Conservation (phyloP, 2,329 filamentous ascomycete genomes). For the Exophiala spinifera region DNA sequence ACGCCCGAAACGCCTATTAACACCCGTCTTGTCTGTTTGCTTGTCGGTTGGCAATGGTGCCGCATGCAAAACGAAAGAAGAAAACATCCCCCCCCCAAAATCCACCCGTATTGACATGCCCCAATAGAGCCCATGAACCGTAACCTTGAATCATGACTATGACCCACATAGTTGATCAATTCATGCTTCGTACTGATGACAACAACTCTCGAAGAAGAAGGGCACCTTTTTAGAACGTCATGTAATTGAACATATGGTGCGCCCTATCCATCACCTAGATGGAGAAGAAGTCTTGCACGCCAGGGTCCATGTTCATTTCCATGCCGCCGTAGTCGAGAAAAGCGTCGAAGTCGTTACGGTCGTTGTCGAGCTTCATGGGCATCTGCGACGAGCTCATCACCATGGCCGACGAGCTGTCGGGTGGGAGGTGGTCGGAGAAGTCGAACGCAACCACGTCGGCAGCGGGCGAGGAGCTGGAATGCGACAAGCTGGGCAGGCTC, state of each 20-base stretch:
- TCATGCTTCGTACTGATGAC: too few species aligned
- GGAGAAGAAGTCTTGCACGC: slow-evolving; percentile 25
- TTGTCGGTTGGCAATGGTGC: too few species aligned
- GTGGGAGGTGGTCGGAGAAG: slow-evolving; percentile 22
- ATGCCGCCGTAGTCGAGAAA: slow-evolving; percentile 30
- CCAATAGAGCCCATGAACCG: too few species aligned
- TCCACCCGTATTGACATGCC: too few species aligned
- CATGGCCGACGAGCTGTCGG: slow-evolving; percentile 6
- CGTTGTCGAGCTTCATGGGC: slow-evolving; percentile 19
- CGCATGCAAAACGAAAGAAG: too few species aligned
- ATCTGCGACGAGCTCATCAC: slow-evolving; percentile 12
- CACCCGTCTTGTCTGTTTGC: too few species aligned
- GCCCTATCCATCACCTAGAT: slow-evolving; percentile 6
- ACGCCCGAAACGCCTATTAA: too few species aligned
- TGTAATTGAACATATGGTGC: too few species aligned
- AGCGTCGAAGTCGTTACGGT: slow-evolving; percentile 29
- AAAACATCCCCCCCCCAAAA: too few species aligned
- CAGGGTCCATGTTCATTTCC: slow-evolving; percentile 23
- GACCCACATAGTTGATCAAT: neutral
- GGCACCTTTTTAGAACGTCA: neutral
- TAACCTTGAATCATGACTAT: too few species aligned
- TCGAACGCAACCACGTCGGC: slow-evolving; percentile 28
- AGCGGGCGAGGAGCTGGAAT: slow-evolving; percentile 27
- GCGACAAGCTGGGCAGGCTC: slow-evolving; percentile 24
- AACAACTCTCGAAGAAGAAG: too few species aligned